These are phyloP conservation scores for Ceratocystis cubensis DNA, from an alignment of 2,329 filamentous ascomycete genomes.

Conservation along the genomic window DNA sequence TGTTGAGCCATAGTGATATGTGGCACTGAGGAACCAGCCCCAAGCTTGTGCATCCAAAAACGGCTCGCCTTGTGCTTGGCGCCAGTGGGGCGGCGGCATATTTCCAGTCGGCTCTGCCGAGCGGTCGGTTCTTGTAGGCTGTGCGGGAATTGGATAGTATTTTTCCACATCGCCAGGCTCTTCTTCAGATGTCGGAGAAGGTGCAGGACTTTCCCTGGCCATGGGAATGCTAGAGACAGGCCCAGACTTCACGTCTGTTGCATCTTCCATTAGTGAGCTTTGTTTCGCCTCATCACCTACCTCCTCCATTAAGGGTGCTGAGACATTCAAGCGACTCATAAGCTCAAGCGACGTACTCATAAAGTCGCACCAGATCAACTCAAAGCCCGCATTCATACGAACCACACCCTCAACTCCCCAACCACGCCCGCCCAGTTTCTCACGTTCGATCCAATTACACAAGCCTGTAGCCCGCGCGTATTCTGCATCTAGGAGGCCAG, in stretches of 20 bases:
- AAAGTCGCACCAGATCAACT: slow-evolving; percentile 42
- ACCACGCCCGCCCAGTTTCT: slow-evolving; percentile 32
- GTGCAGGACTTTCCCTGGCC: background rate
- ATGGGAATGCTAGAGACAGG: background rate
- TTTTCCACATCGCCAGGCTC: slow-evolving; percentile 15
- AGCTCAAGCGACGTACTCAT: slow-evolving; percentile 33
- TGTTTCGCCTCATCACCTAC: slow-evolving; percentile 13
- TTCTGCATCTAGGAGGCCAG: slow-evolving; percentile 32
- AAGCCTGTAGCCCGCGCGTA: slow-evolving; percentile 37
- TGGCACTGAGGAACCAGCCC: slow-evolving; percentile 36
- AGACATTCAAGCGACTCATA: slow-evolving; percentile 35
- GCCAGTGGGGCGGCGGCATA: slow-evolving; percentile 21
- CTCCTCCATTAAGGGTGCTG: slow-evolving; percentile 28
- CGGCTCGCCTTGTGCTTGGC: slow-evolving; percentile 29
- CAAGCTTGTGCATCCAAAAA: slow-evolving; percentile 32
- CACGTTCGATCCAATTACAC: slow-evolving; percentile 34
- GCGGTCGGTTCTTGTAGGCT: slow-evolving; percentile 29
- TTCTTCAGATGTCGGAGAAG: background rate
- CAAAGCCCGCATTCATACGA: slow-evolving; percentile 41
- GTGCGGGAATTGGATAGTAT: slow-evolving; percentile 30
- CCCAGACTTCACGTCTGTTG: background rate
- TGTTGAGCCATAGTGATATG: slow-evolving; percentile 33
- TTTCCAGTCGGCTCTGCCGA: slow-evolving; percentile 22
- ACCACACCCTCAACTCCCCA: slow-evolving; percentile 40
- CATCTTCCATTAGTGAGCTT: background rate